Evolutionary conservation across 768 basidiomycete genomes (phyloP).

Genomic region (Termitomyces sp.): DNA sequence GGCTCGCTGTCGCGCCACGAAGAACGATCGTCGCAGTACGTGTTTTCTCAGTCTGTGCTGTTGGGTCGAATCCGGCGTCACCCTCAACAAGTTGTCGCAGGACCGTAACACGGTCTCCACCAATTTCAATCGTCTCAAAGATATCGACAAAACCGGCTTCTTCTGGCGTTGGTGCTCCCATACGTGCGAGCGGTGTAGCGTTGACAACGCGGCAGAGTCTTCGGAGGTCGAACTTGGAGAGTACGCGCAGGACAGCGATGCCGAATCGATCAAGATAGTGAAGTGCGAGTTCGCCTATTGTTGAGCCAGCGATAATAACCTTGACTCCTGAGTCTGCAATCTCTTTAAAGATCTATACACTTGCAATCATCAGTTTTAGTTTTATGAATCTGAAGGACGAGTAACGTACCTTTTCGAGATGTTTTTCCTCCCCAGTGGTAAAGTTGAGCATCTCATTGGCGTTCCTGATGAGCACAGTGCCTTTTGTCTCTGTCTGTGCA

Average conservation of each 20-base stretch:
- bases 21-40: slow-evolving; percentile 94
- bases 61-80: slow-evolving; percentile 57
- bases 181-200: slow-evolving; percentile 91
- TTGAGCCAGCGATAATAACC: slow-evolving; percentile 47
- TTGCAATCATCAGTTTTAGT: not conserved
- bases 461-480: slow-evolving; percentile 92
- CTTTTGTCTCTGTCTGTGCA: slow-evolving; percentile 97
- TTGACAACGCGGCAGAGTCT: slow-evolving; percentile 92
- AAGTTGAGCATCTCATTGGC: slow-evolving; percentile 98
- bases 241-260: slow-evolving; percentile 94
- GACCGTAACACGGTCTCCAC: slow-evolving; percentile 96
- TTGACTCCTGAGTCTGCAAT: not conserved
- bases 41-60: slow-evolving; percentile 58
- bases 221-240: slow-evolving; percentile 97
- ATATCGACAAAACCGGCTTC: slow-evolving; percentile 93
- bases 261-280: slow-evolving; percentile 93
- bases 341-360: not conserved
- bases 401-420: slow-evolving; percentile 72
- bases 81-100: slow-evolving; percentile 74
- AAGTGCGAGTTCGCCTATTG: slow-evolving; percentile 90
- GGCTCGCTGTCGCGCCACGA: slow-evolving; percentile 91
- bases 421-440: slow-evolving; percentile 92
- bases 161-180: slow-evolving; percentile 94
- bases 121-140: slow-evolving; percentile 93
- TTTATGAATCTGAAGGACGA: slow-evolving; percentile 19